A percentile compares a stretch with the other conserved stretches of the same genome.
These are phyloP conservation scores for Ganoderma boninense DNA, from an alignment of 1,284 basidiomycete genomes.

Conservation along the genomic window DNA sequence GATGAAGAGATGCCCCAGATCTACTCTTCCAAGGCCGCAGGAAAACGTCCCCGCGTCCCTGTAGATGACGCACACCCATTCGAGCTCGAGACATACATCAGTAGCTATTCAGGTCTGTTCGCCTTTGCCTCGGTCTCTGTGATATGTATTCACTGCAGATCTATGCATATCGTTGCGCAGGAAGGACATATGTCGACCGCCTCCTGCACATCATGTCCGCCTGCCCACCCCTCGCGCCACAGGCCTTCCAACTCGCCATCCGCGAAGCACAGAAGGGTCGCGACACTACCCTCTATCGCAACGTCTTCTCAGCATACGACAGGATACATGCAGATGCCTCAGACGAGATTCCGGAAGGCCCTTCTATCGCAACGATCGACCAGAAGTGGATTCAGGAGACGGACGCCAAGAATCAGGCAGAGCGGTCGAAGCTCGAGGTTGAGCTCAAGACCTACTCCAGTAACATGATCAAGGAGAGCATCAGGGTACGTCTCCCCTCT, in stretches of 20 bases:
- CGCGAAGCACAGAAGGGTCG: conserved; percentile 66
- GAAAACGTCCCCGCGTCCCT: conserved; percentile 44
- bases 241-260: conserved; percentile 72
- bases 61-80: conserved; percentile 82
- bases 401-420: conserved; percentile 65
- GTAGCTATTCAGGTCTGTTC: conserved; percentile 65
- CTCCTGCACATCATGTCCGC: conserved; percentile 69
- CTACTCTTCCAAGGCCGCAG: conserved; percentile 17
- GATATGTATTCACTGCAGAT: too few species aligned
- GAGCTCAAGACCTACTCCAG: conserved; percentile 91
- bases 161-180: conserved; percentile 45
- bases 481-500: conserved; percentile 64
- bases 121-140: not conserved
- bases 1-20: conserved; percentile 35
- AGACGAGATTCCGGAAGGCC: conserved; percentile 52
- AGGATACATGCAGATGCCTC: conserved; percentile 50
- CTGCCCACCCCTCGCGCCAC: conserved; percentile 72
- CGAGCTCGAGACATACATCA: conserved; percentile 77
- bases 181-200: conserved; percentile 73
- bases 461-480: conserved; percentile 95
- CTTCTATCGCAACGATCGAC: conserved; percentile 58
- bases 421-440: conserved; percentile 81
- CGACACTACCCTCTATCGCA: conserved; percentile 68
- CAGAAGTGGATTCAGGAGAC: conserved; percentile 74
- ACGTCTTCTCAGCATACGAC: conserved; percentile 66